A percentile compares a stretch with the other conserved stretches of the same genome.
phyloP scores from a whole-genome alignment of 768 basidiomycete species.

The Suillus weaverae region DNA sequence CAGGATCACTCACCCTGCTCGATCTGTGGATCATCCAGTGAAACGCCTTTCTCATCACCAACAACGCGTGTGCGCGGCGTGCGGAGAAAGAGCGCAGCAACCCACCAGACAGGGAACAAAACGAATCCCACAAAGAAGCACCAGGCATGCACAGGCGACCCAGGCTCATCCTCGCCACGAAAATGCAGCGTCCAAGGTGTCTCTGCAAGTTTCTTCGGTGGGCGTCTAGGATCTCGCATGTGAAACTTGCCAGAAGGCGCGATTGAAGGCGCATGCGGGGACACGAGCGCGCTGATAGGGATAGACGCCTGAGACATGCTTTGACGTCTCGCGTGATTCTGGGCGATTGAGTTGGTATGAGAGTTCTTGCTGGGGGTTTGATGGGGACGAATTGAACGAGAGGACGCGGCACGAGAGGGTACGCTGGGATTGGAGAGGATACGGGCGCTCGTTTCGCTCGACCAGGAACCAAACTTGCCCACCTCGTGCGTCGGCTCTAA shows the following conservation, averaged over 20 bases:
- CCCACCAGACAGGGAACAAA: slow-evolving; percentile 61
- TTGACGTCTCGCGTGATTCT: slow-evolving; percentile 37
- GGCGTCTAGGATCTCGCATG: slow-evolving; percentile 78
- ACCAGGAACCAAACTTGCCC: slow-evolving; percentile 31
- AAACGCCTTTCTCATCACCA: slow-evolving; percentile 69
- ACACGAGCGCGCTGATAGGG: slow-evolving; percentile 74
- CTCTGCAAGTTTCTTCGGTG: slow-evolving; percentile 49
- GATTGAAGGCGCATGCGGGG: slow-evolving; percentile 77
- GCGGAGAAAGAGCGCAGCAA: slow-evolving; percentile 52
- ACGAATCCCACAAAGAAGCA: slow-evolving; percentile 74
- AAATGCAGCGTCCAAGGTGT: slow-evolving; percentile 66
- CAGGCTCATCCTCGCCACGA: slow-evolving; percentile 51
- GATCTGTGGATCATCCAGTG: slow-evolving; percentile 77
- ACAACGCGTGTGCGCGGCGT: slow-evolving; percentile 65
- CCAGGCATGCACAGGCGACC: slow-evolving; percentile 68
- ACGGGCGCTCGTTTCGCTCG: slow-evolving; percentile 36
- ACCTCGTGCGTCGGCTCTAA: slow-evolving; percentile 23
- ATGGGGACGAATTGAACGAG: slow-evolving; percentile 32
- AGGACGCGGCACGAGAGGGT: slow-evolving; percentile 39
- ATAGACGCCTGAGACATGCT: slow-evolving; percentile 75
- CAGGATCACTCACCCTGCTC: slow-evolving; percentile 57
- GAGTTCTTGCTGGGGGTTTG: slow-evolving; percentile 15
- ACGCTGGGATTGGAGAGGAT: slow-evolving; percentile 28
- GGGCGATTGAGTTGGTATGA: slow-evolving; percentile 12
- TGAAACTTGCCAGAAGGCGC: slow-evolving; percentile 60